A percentile compares a stretch with the other conserved stretches of the same genome.
phyloP scores from a whole-genome alignment of 345 rosid species.

The Reutealis trisperma region DNA sequence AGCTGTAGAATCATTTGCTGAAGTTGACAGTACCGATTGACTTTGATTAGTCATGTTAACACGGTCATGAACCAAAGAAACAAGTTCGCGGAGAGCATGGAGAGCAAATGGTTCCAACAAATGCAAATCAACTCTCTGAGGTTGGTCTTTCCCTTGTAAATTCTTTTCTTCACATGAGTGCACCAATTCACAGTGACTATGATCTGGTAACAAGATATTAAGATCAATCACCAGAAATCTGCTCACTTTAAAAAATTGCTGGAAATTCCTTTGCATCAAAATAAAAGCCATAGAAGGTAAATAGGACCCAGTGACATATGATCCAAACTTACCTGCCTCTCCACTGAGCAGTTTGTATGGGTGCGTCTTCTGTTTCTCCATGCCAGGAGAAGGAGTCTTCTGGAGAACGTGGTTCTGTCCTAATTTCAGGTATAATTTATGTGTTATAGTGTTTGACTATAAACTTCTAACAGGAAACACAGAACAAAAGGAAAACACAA shows the following conservation, averaged over 20 bases:
- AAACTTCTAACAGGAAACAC: constrained; percentile 4
- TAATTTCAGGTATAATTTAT: constrained; percentile 25
- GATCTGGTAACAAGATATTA: constrained; percentile 34
- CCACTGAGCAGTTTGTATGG: constrained; percentile 17
- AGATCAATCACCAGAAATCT: constrained; percentile 21
- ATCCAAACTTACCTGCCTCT: constrained; percentile 39
- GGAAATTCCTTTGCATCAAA: background rate
- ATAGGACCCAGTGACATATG: background rate
- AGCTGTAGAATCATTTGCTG: constrained; percentile 36
- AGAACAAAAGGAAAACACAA: background rate
- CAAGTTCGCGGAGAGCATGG: constrained; percentile 67
- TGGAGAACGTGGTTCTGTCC: constrained; percentile 46
- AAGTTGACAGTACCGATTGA: constrained; percentile 31
- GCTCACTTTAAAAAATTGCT: background rate
- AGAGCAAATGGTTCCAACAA: constrained; percentile 49
- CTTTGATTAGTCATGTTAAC: constrained; percentile 49
- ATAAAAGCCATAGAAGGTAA: background rate
- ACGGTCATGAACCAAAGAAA: constrained; percentile 69
- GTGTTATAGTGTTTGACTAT: constrained; percentile 8
- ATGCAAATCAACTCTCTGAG: constrained; percentile 36
- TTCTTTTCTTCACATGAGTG: constrained; percentile 31
- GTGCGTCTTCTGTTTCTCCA: constrained; percentile 30
- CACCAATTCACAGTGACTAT: constrained; percentile 26
- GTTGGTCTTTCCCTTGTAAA: constrained; percentile 32
- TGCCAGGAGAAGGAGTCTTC: constrained; percentile 27